Percentiles rank a stretch among this genome's conserved stretches.
phyloP scores from a whole-genome alignment of 345 rosid genomes.

The Geranium rotundifolium region DNA sequence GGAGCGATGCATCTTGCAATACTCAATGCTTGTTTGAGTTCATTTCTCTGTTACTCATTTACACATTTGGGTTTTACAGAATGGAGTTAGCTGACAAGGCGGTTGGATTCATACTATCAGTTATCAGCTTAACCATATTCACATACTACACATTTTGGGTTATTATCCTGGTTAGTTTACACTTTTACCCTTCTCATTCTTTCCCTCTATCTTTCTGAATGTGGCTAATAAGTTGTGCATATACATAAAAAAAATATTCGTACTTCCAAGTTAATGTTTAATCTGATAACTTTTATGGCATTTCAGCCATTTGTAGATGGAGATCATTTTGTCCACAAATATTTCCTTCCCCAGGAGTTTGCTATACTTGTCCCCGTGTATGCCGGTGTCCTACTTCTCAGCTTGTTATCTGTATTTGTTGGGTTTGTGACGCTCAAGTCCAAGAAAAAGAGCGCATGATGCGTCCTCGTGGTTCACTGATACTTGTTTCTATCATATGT shows the following conservation, averaged over 20 bases:
- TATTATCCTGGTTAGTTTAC: conserved; percentile 60
- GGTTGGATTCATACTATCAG: conserved; percentile 60
- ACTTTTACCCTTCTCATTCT: not conserved
- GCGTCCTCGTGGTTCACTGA: too few relatives aligned
- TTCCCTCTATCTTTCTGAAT: not conserved
- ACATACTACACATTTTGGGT: conserved; percentile 95
- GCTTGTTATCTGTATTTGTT: conserved; percentile 51
- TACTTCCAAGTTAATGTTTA: not conserved
- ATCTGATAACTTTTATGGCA: conserved; percentile 1
- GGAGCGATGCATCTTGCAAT: not conserved
- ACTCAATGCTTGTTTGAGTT: not conserved
- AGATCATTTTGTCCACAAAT: conserved; percentile 78
- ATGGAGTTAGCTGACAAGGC: conserved; percentile 89
- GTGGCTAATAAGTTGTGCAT: not conserved
- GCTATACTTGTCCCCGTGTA: conserved; percentile 69
- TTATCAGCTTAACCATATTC: conserved; percentile 68
- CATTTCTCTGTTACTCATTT: not conserved
- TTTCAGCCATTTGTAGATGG: conserved; percentile 88
- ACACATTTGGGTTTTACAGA: not conserved
- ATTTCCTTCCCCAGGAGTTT: conserved; percentile 76
- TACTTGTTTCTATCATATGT: too few relatives aligned
- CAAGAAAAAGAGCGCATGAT: conserved; percentile 67
- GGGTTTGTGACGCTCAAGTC: conserved; percentile 77
- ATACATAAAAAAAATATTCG: not conserved
- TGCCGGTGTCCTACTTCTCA: conserved; percentile 58